Evolutionary conservation across 352 stramenopile genomes (phyloP).

Genomic region (Globisporangium apiculatum): DNA sequence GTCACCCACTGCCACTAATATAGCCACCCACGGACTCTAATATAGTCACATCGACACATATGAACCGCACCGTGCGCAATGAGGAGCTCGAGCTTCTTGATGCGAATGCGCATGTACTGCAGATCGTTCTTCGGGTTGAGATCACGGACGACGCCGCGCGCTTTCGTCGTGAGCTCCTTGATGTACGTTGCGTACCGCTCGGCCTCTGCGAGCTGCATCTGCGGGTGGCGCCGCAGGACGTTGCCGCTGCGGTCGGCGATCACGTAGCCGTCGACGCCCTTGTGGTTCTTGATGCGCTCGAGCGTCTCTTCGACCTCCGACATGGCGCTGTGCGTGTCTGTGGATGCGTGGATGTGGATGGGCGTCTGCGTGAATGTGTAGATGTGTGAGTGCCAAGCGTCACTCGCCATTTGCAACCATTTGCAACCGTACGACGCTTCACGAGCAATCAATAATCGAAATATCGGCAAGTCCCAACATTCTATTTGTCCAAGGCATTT

Average conservation of each 20-base stretch:
- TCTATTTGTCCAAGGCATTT: background rate
- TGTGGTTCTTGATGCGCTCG: conserved; percentile 92
- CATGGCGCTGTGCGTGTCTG: conserved; percentile 21
- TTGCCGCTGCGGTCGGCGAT: conserved; percentile 90
- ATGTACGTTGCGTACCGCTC: conserved; percentile 91
- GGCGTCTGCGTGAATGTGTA: background rate
- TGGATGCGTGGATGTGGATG: background rate
- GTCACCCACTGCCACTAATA: background rate
- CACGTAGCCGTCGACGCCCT: conserved; percentile 93
- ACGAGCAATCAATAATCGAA: background rate
- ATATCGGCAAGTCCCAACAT: background rate
- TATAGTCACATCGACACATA: background rate
- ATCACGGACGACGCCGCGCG: conserved; percentile 89
- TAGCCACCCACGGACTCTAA: too few relatives aligned
- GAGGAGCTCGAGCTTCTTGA: conserved; percentile 91
- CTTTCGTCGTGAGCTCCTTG: conserved; percentile 87
- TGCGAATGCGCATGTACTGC: conserved; percentile 90
- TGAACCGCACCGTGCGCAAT: conserved; percentile 79
- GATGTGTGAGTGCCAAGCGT: background rate
- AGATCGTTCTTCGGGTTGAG: conserved; percentile 94
- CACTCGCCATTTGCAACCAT: too few relatives aligned
- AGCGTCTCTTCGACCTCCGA: conserved; percentile 93
- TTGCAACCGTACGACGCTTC: too few relatives aligned
- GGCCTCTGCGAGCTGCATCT: conserved; percentile 87
- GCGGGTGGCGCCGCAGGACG: conserved; percentile 85